Evolutionary conservation across 2,329 filamentous ascomycete genomes (phyloP).

Genomic region (Ustilaginoidea virens): DNA sequence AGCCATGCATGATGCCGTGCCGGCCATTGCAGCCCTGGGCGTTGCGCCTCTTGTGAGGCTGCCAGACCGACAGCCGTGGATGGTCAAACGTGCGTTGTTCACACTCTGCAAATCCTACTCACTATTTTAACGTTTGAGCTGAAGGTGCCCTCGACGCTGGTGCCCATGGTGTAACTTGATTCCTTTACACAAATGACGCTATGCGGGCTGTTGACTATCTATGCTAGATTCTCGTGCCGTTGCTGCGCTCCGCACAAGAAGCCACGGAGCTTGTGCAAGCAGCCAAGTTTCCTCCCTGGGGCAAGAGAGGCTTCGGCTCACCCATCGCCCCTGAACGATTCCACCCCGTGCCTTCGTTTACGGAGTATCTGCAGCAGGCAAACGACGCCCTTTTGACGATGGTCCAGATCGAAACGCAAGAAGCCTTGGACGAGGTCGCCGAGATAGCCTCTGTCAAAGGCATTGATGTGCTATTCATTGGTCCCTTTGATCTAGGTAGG

Average conservation of each 20-base stretch:
- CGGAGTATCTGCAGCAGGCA: conserved; percentile 33
- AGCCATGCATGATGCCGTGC: conserved; percentile 37
- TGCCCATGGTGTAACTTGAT: conserved; percentile 29
- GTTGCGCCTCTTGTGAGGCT: conserved; percentile 32
- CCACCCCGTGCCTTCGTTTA: conserved; percentile 25
- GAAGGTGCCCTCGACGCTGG: conserved; percentile 32
- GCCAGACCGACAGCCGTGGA: conserved; percentile 32
- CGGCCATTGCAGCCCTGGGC: conserved; percentile 32
- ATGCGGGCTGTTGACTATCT: conserved; percentile 8
- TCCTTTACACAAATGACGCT: no score
- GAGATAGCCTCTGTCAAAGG: conserved; percentile 45
- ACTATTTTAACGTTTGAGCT: neutral
- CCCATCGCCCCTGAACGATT: conserved; percentile 29
- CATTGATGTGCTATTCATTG: conserved; percentile 49
- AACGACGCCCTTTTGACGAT: conserved; percentile 42
- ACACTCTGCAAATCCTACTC: no score
- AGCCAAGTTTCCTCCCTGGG: conserved; percentile 34
- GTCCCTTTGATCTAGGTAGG: conserved; percentile 47
- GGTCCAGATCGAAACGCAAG: conserved; percentile 52
- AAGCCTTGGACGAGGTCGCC: conserved; percentile 44
- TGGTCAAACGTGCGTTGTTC: conserved; percentile 25
- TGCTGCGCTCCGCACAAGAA: conserved; percentile 26
- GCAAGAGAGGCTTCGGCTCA: conserved; percentile 32
- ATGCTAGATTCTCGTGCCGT: conserved; percentile 28
- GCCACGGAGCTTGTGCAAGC: conserved; percentile 28